A percentile compares a stretch with the other conserved stretches of the same genome.
These are phyloP conservation scores for Bimuria novae-zelandiae DNA, from an alignment of 2,329 filamentous ascomycete species.

Conservation along the genomic window DNA sequence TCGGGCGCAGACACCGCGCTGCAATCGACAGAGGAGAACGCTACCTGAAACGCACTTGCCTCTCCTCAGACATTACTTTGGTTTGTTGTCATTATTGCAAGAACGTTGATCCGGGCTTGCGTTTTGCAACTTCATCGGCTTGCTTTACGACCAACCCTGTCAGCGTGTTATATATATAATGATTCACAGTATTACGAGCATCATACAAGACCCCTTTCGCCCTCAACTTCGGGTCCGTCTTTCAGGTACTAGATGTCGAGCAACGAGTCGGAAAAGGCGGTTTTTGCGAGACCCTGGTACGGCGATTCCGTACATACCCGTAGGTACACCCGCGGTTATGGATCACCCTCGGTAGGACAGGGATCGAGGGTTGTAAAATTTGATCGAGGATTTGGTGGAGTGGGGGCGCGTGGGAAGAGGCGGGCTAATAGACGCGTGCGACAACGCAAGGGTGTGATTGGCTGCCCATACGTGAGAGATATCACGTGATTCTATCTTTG, in stretches of 20 bases:
- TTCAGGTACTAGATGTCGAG: not conserved
- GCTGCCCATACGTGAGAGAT: not conserved
- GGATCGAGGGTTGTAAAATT: conserved; percentile 1
- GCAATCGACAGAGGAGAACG: conserved; percentile 5
- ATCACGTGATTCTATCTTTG: not conserved
- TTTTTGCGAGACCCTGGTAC: not conserved
- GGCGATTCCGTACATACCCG: conserved; percentile 4
- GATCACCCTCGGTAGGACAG: too few relatives aligned
- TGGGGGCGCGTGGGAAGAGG: conserved; percentile 5
- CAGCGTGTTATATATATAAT: not conserved
- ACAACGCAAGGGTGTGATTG: not conserved
- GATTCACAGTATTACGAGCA: conserved; percentile 4
- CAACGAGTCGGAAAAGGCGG: not conserved
- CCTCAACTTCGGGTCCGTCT: not conserved
- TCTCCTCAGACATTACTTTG: not conserved
- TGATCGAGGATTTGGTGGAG: not conserved
- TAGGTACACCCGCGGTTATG: not conserved
- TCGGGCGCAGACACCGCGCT: conserved; percentile 2
- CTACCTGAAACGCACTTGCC: not conserved
- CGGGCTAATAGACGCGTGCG: not conserved
- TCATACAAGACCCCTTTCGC: not conserved
- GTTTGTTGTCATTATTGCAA: not conserved
- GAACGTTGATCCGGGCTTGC: not conserved
- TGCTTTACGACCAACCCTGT: not conserved
- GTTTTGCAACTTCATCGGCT: not conserved